These are phyloP conservation scores for Phoma sp. DNA, from an alignment of 2,329 filamentous ascomycete species.

Conservation along the genomic window DNA sequence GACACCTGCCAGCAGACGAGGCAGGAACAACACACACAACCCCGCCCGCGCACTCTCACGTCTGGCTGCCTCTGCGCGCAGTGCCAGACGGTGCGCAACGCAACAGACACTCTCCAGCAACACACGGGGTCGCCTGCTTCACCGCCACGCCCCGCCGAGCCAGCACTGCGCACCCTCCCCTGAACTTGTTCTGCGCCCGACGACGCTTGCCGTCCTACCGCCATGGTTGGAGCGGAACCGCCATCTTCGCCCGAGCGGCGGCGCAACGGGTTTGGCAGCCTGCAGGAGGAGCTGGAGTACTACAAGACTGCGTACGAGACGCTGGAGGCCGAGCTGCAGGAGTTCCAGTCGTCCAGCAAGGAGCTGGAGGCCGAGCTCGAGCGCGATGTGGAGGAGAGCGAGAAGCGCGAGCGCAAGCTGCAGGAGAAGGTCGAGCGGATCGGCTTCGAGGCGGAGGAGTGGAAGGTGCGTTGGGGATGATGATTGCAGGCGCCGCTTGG, in stretches of 20 bases:
- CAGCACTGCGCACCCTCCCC: constrained; percentile 30
- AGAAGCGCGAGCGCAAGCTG: constrained; percentile 86
- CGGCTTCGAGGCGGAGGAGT: constrained; percentile 92
- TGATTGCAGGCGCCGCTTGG: too few species aligned
- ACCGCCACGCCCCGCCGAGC: constrained; percentile 24
- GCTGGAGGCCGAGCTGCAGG: constrained; percentile 86
- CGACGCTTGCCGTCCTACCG: constrained; percentile 24
- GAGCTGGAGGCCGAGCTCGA: constrained; percentile 94
- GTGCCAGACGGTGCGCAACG: not conserved
- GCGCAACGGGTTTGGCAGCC: constrained; percentile 38
- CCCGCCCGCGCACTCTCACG: constrained; percentile 16
- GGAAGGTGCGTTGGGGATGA: constrained; percentile 74
- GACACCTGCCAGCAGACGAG: constrained; percentile 21
- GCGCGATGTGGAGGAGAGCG: constrained; percentile 92
- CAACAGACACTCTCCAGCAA: not conserved
- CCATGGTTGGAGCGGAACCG: constrained; percentile 39
- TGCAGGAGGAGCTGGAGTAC: constrained; percentile 82
- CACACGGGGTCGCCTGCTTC: constrained; percentile 9
- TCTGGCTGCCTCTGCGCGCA: constrained; percentile 14
- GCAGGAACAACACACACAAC: constrained; percentile 22
- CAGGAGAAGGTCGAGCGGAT: constrained; percentile 86
- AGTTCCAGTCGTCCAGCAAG: constrained; percentile 92
- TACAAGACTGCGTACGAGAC: constrained; percentile 97
- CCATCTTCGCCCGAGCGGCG: constrained; percentile 44
- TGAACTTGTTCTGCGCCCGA: constrained; percentile 26